Percentiles rank a stretch among this genome's conserved stretches.
Conservation (phyloP, 75 land plant genomes). For the Sequoia sempervirens region DNA sequence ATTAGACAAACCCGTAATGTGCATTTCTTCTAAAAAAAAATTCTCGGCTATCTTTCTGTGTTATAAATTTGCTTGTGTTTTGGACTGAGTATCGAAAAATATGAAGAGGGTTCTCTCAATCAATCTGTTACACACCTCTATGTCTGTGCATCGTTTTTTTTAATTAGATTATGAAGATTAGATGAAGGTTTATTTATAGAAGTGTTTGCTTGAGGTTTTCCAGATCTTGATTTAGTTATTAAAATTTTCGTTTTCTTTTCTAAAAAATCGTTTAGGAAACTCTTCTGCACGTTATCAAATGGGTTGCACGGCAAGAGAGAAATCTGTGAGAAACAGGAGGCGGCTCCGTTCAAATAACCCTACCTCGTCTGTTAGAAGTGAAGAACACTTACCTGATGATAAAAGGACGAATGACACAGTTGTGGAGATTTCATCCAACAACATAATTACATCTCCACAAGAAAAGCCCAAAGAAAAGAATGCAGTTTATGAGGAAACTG, state of each 20-base stretch:
- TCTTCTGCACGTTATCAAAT: neutral
- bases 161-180: neutral
- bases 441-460: neutral
- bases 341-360: neutral
- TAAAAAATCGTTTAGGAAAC: neutral
- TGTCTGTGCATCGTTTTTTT: neutral
- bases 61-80: slow-evolving; percentile 1
- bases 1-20: neutral
- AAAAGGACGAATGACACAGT: neutral
- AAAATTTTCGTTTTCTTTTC: neutral
- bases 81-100: neutral
- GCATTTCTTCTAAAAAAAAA: neutral
- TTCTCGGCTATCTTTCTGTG: neutral
- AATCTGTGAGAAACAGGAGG: neutral
- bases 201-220: neutral
- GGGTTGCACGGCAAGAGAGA: slow-evolving; percentile 8
- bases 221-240: neutral
- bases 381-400: neutral
- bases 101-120: slow-evolving; percentile 15
- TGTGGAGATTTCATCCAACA: neutral
- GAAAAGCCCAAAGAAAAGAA: slow-evolving; percentile 5
- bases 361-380: neutral
- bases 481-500: slow-evolving; percentile 3
- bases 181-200: neutral
- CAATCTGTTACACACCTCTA: neutral